Evolutionary conservation across 805 yeast species (phyloP).

Genomic region (Saccharomycopsis oosterbeekiorum): DNA sequence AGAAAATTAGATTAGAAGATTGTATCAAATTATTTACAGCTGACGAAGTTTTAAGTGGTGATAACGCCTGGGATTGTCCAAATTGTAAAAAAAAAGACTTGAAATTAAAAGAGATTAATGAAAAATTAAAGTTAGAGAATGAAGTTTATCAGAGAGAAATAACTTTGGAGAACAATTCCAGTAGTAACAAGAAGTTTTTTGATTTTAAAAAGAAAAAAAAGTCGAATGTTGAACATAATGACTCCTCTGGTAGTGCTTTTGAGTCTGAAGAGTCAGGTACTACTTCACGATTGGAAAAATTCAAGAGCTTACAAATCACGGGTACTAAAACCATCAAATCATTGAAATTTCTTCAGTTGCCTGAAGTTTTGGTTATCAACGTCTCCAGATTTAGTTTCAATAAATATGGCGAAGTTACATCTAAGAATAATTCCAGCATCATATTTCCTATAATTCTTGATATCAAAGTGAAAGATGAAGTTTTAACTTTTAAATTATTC

Average conservation of each 20-base stretch:
- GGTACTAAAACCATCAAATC: constrained; percentile 47
- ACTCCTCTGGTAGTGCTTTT: neutral
- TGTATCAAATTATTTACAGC: constrained; percentile 52
- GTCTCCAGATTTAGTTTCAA: constrained; percentile 63
- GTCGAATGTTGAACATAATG: neutral
- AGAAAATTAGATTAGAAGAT: constrained; percentile 43
- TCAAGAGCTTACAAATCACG: constrained; percentile 13
- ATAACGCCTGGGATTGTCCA: constrained; percentile 81
- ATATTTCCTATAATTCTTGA: constrained; percentile 47
- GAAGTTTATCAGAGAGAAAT: neutral
- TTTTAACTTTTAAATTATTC: constrained; percentile 39
- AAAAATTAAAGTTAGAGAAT: constrained; percentile 5
- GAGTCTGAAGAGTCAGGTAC: neutral
- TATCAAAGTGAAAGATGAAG: constrained; percentile 33
- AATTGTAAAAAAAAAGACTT: constrained; percentile 37
- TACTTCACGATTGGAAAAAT: constrained; percentile 4
- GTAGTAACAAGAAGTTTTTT: neutral
- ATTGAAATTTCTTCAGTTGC: constrained; percentile 66
- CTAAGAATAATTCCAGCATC: constrained; percentile 42
- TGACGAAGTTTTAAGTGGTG: constrained; percentile 58
- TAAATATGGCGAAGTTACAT: constrained; percentile 31
- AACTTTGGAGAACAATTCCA: neutral
- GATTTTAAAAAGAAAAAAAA: neutral
- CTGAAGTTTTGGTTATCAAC: constrained; percentile 71
- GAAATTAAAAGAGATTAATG: constrained; percentile 12